Percentiles rank a stretch among this genome's conserved stretches.
phyloP scores from a whole-genome alignment of 2,329 filamentous ascomycete species.

The Botrytis deweyae region DNA sequence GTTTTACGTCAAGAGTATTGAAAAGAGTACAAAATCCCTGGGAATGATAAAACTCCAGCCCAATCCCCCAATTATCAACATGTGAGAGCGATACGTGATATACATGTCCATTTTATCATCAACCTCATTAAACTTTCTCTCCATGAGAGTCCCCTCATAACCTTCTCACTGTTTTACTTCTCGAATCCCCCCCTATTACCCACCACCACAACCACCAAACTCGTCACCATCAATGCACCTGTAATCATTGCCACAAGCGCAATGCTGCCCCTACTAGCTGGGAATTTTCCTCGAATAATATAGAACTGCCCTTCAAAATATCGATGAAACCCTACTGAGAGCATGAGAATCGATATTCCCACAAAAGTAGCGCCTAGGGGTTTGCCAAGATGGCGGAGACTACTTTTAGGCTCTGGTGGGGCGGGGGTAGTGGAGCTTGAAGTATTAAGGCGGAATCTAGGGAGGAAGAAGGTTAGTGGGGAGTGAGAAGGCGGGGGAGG shows the following conservation, averaged over 20 bases:
- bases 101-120: background rate
- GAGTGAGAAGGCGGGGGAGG: background rate
- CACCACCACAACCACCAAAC: constrained; percentile 58
- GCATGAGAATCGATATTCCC: constrained; percentile 70
- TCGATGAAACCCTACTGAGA: constrained; percentile 74
- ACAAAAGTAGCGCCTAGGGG: constrained; percentile 76
- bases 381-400: constrained; percentile 64
- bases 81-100: background rate
- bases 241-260: constrained; percentile 67
- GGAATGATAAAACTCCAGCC: background rate
- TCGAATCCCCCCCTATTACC: constrained; percentile 29
- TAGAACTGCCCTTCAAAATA: constrained; percentile 79
- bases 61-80: background rate
- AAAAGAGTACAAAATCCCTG: background rate
- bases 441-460: constrained; percentile 71
- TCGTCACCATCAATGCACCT: constrained; percentile 59
- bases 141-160: background rate
- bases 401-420: constrained; percentile 38
- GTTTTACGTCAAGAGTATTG: background rate
- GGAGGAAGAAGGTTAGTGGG: background rate
- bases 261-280: constrained; percentile 73
- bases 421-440: constrained; percentile 45
- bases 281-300: constrained; percentile 77
- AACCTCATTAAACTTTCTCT: background rate
- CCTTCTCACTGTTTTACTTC: background rate